Evolutionary conservation across 176 grass and related monocot genomes (phyloP).

Genomic region (Canna indica): DNA sequence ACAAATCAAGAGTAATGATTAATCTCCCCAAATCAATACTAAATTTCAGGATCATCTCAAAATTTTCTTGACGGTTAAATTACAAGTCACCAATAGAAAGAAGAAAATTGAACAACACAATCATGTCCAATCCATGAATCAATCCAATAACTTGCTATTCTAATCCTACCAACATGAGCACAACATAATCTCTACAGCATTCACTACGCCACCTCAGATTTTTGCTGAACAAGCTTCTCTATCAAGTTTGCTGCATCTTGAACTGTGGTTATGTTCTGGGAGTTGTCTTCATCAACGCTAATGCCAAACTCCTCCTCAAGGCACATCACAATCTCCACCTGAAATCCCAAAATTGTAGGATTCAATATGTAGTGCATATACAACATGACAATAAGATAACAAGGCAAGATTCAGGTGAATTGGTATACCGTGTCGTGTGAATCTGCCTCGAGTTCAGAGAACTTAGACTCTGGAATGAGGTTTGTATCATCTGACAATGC

Average conservation of each 20-base stretch:
- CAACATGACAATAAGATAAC: no score
- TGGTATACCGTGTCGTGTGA: conserved; percentile 65
- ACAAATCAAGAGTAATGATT: no score
- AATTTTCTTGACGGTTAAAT: no score
- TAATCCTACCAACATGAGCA: no score
- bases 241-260: conserved; percentile 79
- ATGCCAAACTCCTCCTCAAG: conserved; percentile 74
- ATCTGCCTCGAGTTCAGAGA: conserved; percentile 57
- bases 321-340: conserved; percentile 88
- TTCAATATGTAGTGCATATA: background rate
- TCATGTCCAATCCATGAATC: no score
- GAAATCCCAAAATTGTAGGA: conserved; percentile 1
- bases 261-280: conserved; percentile 65
- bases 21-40: no score
- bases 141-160: no score
- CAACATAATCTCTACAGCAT: background rate
- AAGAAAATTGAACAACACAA: no score
- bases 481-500: conserved; percentile 37
- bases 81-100: no score
- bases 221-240: conserved; percentile 42
- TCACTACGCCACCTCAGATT: background rate
- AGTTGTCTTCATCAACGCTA: conserved; percentile 69
- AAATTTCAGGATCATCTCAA: no score
- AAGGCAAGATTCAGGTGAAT: background rate
- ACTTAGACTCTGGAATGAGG: conserved; percentile 49